Evolutionary conservation across 83 land plant species (phyloP).

Genomic region (Isoetes engelmannii): DNA sequence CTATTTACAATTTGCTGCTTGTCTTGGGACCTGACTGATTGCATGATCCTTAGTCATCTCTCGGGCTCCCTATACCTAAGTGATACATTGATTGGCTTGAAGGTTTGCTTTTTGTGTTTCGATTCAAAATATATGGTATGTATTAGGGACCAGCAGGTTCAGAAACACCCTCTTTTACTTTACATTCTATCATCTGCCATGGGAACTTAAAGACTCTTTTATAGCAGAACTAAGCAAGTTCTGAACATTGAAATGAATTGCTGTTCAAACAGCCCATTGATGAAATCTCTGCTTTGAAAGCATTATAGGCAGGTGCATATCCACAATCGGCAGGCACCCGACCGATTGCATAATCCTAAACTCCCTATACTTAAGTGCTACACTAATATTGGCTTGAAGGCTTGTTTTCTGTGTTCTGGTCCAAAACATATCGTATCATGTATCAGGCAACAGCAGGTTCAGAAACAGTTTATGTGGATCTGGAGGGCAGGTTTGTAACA

Average conservation of each 20-base stretch:
- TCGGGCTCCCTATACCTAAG: too few species aligned
- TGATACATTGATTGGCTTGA: too few species aligned
- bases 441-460: constrained; percentile 49
- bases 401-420: not conserved
- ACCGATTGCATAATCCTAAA: not conserved
- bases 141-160: too few species aligned
- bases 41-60: too few species aligned
- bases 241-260: not conserved
- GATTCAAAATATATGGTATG: too few species aligned
- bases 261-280: not conserved
- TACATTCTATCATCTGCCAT: not conserved
- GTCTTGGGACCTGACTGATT: too few species aligned
- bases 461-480: constrained; percentile 40
- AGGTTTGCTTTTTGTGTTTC: too few species aligned
- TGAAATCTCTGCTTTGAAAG: not conserved
- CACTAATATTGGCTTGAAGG: not conserved
- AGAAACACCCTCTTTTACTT: not conserved
- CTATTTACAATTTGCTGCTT: not conserved
- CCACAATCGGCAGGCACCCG: too few species aligned
- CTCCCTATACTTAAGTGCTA: not conserved
- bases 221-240: not conserved
- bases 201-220: not conserved
- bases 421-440: constrained; percentile 5
- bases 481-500: constrained; percentile 65
- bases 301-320: not conserved